phyloP scores from a whole-genome alignment of 2,329 filamentous ascomycete species.

The Aspergillus carbonarius region DNA sequence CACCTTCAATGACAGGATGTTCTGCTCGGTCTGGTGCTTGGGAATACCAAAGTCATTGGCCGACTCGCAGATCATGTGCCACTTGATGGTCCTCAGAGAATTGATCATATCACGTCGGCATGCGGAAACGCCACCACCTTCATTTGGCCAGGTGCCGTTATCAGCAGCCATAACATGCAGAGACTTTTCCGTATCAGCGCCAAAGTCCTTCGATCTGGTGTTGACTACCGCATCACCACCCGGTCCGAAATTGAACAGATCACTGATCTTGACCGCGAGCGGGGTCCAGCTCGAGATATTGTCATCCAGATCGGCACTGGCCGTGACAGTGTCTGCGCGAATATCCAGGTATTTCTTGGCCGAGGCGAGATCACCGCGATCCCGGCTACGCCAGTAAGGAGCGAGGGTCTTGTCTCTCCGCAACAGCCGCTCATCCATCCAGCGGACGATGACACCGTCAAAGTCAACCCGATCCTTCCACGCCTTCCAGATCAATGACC shows the following conservation, averaged over 20 bases:
- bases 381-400: conserved; percentile 48
- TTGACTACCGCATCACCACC: conserved; percentile 55
- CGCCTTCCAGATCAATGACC: conserved; percentile 52
- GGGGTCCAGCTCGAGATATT: conserved; percentile 55
- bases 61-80: conserved; percentile 56
- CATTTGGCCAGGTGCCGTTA: conserved; percentile 55
- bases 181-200: conserved; percentile 48
- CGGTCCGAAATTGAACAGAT: conserved; percentile 53
- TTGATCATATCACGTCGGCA: conserved; percentile 58
- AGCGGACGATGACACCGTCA: conserved; percentile 51
- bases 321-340: conserved; percentile 52
- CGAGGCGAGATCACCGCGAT: conserved; percentile 43
- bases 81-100: conserved; percentile 53
- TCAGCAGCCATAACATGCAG: conserved; percentile 55
- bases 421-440: conserved; percentile 52
- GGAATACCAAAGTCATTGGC: conserved; percentile 58
- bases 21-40: conserved; percentile 56
- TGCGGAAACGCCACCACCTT: conserved; percentile 56
- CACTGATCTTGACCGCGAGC: conserved; percentile 52
- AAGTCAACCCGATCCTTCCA: conserved; percentile 50
- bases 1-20: conserved; percentile 55
- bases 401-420: conserved; percentile 47
- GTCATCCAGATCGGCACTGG: conserved; percentile 52
- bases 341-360: conserved; percentile 47
- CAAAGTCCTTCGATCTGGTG: conserved; percentile 50